Base-by-base conservation (phyloP, 805 yeast species). In the Barnettozyma siamensis region DNA sequence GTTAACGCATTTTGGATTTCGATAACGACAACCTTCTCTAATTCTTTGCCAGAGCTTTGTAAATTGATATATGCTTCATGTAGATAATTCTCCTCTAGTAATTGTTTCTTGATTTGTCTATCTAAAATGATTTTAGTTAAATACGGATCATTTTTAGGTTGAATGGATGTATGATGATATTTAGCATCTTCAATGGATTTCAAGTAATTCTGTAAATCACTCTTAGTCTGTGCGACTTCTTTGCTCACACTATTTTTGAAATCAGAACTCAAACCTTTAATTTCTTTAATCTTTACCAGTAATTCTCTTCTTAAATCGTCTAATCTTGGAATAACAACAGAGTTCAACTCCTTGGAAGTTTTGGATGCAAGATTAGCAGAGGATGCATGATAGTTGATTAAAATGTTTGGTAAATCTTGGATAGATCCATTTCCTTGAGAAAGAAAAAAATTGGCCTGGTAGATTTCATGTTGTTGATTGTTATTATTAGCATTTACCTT, bases 11-110 rank as follows among this genome's bases (percentile, higher is more conserved):
- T 80, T 67, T 93, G 97, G 42, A 93, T 70, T 60, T 89, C 96
- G 59, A 78, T 70, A 28, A 83, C 87, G 18, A 93, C 93, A 46
- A 88, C 91, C 53, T 84, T 80, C 59, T 84, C 99, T 47, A 93
- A 72, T 58, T 88, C 93, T 43, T 81, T 80, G 37, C 95, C 96
- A 1, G 96, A 83, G 29, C 78, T 76, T 66, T 91, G 95, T 50
- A 89, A 72, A 62, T 91, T 89, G 50, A 80, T 70, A 59, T 76
- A 91, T 0, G 97, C 96, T 59, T 89, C 96, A 57, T 88, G 87
- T 35, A 91, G 68, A 55, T 80, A 83, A 62, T 83, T 83, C 60
- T 91, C 97, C 62, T 88, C 96, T 16, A 73, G 72, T 34, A 91
- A 62, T 59, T 88, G 96, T 50, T 73, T 75, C 53, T 75, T 80